Evolutionary conservation across 2,329 filamentous ascomycete species (phyloP).

Genomic region (Leptodontidium sp.): DNA sequence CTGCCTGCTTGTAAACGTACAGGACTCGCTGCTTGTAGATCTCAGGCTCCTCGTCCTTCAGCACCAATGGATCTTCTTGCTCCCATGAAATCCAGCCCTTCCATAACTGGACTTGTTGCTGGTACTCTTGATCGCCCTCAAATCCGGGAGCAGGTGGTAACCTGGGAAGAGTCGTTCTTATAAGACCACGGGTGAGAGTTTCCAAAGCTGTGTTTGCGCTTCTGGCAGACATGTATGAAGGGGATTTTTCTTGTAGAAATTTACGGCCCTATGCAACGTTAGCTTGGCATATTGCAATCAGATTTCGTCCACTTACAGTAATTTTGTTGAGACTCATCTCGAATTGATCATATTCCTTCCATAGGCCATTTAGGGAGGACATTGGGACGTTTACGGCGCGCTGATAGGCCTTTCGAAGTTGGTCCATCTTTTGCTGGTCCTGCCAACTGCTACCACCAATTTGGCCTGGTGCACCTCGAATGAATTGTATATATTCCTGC

Average conservation of each 20-base stretch:
- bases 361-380: conserved; percentile 80
- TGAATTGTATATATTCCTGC: conserved; percentile 94
- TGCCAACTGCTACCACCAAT: conserved; percentile 91
- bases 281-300: conserved; percentile 29
- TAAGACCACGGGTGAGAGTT: conserved; percentile 80
- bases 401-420: conserved; percentile 90
- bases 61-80: conserved; percentile 87
- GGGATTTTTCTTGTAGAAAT: conserved; percentile 90
- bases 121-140: conserved; percentile 85
- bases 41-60: conserved; percentile 81
- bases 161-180: conserved; percentile 79
- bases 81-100: conserved; percentile 96
- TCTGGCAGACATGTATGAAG: conserved; percentile 94
- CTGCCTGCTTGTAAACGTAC: conserved; percentile 91
- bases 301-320: conserved; percentile 65
- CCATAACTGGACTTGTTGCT: conserved; percentile 87
- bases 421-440: conserved; percentile 97
- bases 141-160: conserved; percentile 87
- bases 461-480: conserved; percentile 85
- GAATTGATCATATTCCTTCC: conserved; percentile 98
- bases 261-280: conserved; percentile 77
- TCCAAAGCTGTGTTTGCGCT: conserved; percentile 90
- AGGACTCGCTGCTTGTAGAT: conserved; percentile 81
- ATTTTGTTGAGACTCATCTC: conserved; percentile 94
- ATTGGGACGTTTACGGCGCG: conserved; percentile 89